These are phyloP conservation scores for Epichloe baconii DNA, from an alignment of 2,329 filamentous ascomycete species.

Conservation along the genomic window DNA sequence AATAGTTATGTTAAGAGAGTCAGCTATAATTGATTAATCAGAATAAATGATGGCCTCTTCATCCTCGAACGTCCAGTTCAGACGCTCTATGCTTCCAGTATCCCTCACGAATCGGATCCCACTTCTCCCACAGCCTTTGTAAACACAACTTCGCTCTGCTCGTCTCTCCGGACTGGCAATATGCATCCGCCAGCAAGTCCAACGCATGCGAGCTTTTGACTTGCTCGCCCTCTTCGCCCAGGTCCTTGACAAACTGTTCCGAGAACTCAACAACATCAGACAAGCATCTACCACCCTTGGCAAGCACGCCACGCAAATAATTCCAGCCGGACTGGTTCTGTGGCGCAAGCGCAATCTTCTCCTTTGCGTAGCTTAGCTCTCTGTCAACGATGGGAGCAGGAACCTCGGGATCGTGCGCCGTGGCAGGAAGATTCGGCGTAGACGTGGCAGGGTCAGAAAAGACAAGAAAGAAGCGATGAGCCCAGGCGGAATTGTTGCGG, in stretches of 20 bases:
- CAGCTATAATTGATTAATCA: no score
- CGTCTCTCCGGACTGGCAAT: conserved; percentile 40
- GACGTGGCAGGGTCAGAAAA: conserved; percentile 49
- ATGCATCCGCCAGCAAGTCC: conserved; percentile 60
- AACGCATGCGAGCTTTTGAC: conserved; percentile 53
- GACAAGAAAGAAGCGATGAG: conserved; percentile 88
- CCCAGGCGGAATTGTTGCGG: conserved; percentile 95
- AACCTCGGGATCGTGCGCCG: conserved; percentile 40
- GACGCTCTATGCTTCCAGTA: conserved; percentile 64
- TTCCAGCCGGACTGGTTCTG: conserved; percentile 95
- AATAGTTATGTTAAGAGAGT: no score
- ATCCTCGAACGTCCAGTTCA: not conserved
- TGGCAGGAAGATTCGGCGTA: conserved; percentile 34
- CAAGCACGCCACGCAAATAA: conserved; percentile 67
- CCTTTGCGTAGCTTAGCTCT: conserved; percentile 63
- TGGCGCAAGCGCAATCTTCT: conserved; percentile 64
- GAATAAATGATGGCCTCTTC: no score
- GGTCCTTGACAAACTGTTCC: conserved; percentile 34
- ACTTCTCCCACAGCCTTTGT: conserved; percentile 64
- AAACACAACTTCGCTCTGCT: conserved; percentile 57
- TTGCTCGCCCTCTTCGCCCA: conserved; percentile 34
- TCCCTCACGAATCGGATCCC: conserved; percentile 79
- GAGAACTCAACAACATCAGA: conserved; percentile 34
- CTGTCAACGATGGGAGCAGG: conserved; percentile 53
- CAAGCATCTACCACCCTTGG: conserved; percentile 46